Conservation (phyloP, 257 asterid species). For the Plantago major region DNA sequence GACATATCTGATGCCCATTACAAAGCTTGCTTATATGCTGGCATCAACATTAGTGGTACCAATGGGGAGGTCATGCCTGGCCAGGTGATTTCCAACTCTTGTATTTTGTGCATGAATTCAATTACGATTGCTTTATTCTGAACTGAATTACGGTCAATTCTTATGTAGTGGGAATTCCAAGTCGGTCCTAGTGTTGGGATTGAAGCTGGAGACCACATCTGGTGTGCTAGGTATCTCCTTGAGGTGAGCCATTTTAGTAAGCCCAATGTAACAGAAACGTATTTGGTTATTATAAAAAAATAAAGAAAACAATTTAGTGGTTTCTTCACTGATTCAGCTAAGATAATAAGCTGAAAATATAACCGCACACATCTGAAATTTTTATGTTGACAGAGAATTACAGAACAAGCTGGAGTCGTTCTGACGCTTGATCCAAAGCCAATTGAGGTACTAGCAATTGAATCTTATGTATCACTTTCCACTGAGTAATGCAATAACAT, state of each 20-base stretch:
- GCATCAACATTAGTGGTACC: constrained; percentile 93
- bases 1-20: constrained; percentile 97
- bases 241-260: constrained; percentile 48
- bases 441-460: constrained; percentile 48
- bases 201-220: constrained; percentile 94
- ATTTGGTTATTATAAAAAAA: neutral
- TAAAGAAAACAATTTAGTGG: neutral
- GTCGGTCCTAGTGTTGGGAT: constrained; percentile 97
- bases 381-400: constrained; percentile 65
- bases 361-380: constrained; percentile 1
- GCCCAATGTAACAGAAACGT: neutral
- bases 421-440: constrained; percentile 95
- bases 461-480: neutral
- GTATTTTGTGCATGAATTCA: neutral
- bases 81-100: constrained; percentile 49
- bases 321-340: neutral
- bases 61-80: constrained; percentile 99
- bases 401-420: constrained; percentile 97
- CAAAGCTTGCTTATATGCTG: constrained; percentile 98
- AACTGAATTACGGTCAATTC: neutral
- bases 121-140: neutral
- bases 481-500: neutral
- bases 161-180: constrained; percentile 95
- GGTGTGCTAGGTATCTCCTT: constrained; percentile 94
- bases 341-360: neutral